Conservation (phyloP, 176 grass and related monocot species). For the Oryza nivara region DNA sequence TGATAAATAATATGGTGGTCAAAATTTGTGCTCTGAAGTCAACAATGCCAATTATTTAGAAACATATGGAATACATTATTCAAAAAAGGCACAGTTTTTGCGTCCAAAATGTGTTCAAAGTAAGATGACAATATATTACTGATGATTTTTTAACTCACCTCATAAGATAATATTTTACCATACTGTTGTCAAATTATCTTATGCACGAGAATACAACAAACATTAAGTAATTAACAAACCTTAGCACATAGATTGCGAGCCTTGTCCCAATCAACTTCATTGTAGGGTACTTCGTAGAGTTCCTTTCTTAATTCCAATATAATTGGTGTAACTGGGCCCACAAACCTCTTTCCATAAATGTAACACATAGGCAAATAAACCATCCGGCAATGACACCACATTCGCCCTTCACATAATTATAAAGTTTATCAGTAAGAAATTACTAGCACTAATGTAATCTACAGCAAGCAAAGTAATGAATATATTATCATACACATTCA, state of each 20-base stretch:
- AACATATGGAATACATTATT: conserved; percentile 6
- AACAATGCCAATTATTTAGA: not conserved
- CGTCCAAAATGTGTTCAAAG: not conserved
- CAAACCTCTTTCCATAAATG: conserved; percentile 95
- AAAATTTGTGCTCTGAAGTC: too few relatives aligned
- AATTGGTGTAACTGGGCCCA: conserved; percentile 63
- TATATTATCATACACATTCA: not conserved
- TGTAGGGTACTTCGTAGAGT: conserved; percentile 64
- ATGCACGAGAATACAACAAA: conserved; percentile 18
- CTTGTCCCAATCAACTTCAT: conserved; percentile 80
- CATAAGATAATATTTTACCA: not conserved
- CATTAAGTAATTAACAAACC: conserved; percentile 55
- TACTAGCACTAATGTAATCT: not conserved
- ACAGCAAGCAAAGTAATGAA: not conserved
- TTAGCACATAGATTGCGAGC: conserved; percentile 95
- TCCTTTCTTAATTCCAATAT: conserved; percentile 80
- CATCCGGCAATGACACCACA: conserved; percentile 99
- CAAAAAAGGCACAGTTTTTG: not conserved
- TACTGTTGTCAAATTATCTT: not conserved
- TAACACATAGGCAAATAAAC: conserved; percentile 98
- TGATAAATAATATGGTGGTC: too few relatives aligned
- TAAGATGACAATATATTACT: not conserved
- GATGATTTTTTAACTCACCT: not conserved
- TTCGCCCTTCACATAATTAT: conserved; percentile 56
- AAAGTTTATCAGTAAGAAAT: conserved; percentile 24